phyloP scores from a whole-genome alignment of 2,329 filamentous ascomycete genomes.

The Xylariaceae sp. region DNA sequence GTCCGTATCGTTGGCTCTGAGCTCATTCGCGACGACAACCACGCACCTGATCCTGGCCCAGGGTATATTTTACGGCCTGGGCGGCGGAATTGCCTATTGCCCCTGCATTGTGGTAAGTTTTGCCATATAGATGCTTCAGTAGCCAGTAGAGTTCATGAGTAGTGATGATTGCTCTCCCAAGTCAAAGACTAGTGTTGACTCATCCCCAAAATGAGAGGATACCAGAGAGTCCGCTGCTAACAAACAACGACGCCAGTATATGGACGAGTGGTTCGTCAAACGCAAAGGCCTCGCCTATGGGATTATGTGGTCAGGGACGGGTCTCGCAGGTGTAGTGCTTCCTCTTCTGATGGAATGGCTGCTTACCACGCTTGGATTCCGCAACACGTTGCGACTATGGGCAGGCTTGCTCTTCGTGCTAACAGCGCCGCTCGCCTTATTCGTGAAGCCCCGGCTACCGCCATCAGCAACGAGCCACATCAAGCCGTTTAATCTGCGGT shows the following conservation, averaged over 20 bases:
- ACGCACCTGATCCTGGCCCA: conserved; percentile 64
- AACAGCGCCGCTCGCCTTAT: conserved; percentile 61
- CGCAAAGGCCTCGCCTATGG: conserved; percentile 66
- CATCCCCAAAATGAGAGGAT: not conserved
- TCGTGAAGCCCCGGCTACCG: conserved; percentile 62
- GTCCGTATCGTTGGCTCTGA: conserved; percentile 57
- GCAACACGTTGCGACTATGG: conserved; percentile 61
- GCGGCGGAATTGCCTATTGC: conserved; percentile 60
- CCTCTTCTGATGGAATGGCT: conserved; percentile 60
- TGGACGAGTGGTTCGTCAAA: conserved; percentile 67
- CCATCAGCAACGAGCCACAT: conserved; percentile 44
- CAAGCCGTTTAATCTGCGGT: conserved; percentile 52
- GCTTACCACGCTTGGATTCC: conserved; percentile 56
- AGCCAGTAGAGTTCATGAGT: not conserved
- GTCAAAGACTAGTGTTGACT: not conserved
- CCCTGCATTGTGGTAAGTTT: conserved; percentile 48
- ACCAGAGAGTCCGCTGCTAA: conserved; percentile 18
- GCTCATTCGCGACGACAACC: conserved; percentile 59
- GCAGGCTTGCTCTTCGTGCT: conserved; percentile 55
- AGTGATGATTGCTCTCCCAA: not conserved
- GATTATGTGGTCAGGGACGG: conserved; percentile 65
- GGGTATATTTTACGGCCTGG: conserved; percentile 65
- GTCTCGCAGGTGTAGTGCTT: conserved; percentile 56
- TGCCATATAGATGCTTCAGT: not conserved
- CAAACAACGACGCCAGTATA: conserved; percentile 45